A percentile compares a stretch with the other conserved stretches of the same genome.
Evolutionary conservation across 2,329 filamentous ascomycete species (phyloP).

Genomic region (Fusarium aywerte): DNA sequence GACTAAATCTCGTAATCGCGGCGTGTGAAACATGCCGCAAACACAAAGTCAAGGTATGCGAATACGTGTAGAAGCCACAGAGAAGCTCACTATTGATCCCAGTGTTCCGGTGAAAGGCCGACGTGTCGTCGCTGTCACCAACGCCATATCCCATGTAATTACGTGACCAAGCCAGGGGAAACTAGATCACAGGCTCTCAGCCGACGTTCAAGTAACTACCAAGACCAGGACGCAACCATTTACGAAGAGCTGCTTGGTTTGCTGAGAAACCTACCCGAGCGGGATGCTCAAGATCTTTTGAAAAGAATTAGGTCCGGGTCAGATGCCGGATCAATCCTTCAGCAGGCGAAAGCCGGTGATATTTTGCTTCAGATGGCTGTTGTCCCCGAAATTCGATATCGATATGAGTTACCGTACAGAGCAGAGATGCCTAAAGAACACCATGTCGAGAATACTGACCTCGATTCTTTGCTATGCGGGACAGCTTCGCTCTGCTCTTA

Average conservation of each 20-base stretch:
- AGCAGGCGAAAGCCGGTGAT: conserved; percentile 51
- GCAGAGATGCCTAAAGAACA: conserved; percentile 35
- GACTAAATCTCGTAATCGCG: conserved; percentile 16
- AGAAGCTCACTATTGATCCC: neutral
- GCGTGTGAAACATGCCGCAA: conserved; percentile 39
- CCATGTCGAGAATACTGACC: conserved; percentile 42
- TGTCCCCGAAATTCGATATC: conserved; percentile 51
- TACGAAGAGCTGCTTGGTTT: conserved; percentile 38
- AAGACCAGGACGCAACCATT: neutral
- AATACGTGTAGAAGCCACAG: neutral
- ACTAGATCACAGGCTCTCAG: conserved; percentile 32
- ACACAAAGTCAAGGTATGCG: conserved; percentile 36
- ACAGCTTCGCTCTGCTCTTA: conserved; percentile 21
- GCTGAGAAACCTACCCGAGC: conserved; percentile 34
- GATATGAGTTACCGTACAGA: conserved; percentile 55
- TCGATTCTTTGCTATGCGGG: conserved; percentile 45
- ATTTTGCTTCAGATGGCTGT: conserved; percentile 53
- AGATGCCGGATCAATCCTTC: conserved; percentile 48
- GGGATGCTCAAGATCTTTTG: conserved; percentile 51
- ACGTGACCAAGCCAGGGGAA: conserved; percentile 35
- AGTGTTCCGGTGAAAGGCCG: conserved; percentile 46
- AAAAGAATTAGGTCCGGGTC: conserved; percentile 51
- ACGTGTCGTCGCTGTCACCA: conserved; percentile 38
- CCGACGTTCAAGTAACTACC: neutral
- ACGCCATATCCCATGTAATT: conserved; percentile 31